These are phyloP conservation scores for Neophaeococcomyces aloes DNA, from an alignment of 2,329 filamentous ascomycete genomes.

Conservation along the genomic window DNA sequence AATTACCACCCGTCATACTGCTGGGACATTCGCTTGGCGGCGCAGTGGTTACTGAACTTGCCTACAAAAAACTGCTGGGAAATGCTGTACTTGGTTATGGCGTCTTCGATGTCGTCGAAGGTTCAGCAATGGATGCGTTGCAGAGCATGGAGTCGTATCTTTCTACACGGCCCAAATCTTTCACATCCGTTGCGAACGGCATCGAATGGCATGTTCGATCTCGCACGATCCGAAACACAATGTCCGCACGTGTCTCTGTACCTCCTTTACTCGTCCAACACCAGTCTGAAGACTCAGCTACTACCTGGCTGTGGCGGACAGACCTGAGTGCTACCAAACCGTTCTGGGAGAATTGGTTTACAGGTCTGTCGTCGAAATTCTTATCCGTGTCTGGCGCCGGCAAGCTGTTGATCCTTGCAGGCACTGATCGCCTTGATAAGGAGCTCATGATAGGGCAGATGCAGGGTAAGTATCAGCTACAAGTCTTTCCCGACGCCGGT, in stretches of 20 bases:
- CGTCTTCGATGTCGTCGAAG: slow-evolving; percentile 90
- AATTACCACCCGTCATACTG: slow-evolving; percentile 64
- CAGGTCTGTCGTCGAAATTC: slow-evolving; percentile 79
- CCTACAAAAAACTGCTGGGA: slow-evolving; percentile 56
- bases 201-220: slow-evolving; percentile 93
- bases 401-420: slow-evolving; percentile 74
- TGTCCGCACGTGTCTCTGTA: slow-evolving; percentile 78
- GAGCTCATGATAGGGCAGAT: slow-evolving; percentile 93
- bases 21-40: slow-evolving; percentile 90
- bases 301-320: slow-evolving; percentile 70
- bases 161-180: slow-evolving; percentile 65
- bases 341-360: slow-evolving; percentile 93
- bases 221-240: slow-evolving; percentile 70
- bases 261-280: slow-evolving; percentile 58
- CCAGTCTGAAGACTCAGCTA: slow-evolving; percentile 23
- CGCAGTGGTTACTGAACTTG: slow-evolving; percentile 77
- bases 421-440: slow-evolving; percentile 81
- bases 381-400: slow-evolving; percentile 53
- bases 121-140: slow-evolving; percentile 87
- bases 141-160: slow-evolving; percentile 91
- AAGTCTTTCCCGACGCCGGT: slow-evolving; percentile 87
- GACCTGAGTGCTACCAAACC: slow-evolving; percentile 72
- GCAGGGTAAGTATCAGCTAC: slow-evolving; percentile 96
- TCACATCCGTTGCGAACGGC: slow-evolving; percentile 64
- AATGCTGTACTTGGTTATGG: slow-evolving; percentile 67